Percentiles rank a stretch among this genome's conserved stretches.
Conservation (phyloP, 345 rosid species). For the Trapa bicornis region DNA sequence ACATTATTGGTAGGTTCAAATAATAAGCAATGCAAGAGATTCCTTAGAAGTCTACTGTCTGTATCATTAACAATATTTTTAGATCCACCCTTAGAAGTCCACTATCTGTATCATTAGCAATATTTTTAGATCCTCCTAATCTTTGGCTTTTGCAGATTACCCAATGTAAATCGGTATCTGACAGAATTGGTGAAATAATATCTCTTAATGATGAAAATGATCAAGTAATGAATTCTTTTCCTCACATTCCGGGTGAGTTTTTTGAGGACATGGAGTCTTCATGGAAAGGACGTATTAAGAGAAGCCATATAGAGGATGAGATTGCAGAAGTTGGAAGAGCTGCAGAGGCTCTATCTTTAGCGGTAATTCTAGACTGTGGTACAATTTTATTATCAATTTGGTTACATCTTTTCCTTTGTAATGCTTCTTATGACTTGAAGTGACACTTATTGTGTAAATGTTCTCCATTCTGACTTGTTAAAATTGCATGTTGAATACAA, state of each 20-base stretch:
- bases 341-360: slow-evolving; percentile 57
- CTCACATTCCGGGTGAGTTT: slow-evolving; percentile 58
- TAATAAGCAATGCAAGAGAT: neutral
- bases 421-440: neutral
- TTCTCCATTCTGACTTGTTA: neutral
- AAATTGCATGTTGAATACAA: too few species aligned
- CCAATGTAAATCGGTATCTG: slow-evolving; percentile 65
- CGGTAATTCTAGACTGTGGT: slow-evolving; percentile 31
- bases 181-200: slow-evolving; percentile 58
- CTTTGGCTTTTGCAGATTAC: slow-evolving; percentile 33
- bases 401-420: neutral
- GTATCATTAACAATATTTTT: neutral
- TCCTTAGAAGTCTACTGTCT: neutral
- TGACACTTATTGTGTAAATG: neutral
- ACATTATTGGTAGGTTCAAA: neutral
- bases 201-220: slow-evolving; percentile 58
- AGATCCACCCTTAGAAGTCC: neutral
- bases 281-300: slow-evolving; percentile 82
- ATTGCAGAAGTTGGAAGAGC: slow-evolving; percentile 48
- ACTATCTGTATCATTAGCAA: neutral
- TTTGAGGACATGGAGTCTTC: slow-evolving; percentile 82
- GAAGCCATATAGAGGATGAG: slow-evolving; percentile 61
- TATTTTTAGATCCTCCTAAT: neutral
- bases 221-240: slow-evolving; percentile 28
- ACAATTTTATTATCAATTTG: neutral